Evolutionary conservation across 495 filamentous ascomycete genomes (phyloP).

Genomic region (Cairneyella variabilis): DNA sequence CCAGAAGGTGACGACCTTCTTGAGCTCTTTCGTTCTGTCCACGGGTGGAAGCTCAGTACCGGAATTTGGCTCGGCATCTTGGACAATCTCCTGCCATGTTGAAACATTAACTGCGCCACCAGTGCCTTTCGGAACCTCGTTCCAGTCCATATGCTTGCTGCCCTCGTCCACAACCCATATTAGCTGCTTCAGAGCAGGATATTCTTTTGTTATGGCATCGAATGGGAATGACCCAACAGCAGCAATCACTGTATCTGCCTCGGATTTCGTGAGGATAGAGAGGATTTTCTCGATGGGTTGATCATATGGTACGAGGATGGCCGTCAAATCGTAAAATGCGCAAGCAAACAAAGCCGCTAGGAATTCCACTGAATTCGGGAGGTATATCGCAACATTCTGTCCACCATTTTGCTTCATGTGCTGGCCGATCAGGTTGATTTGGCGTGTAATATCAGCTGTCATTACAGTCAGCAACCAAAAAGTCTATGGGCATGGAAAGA

Average conservation of each 20-base stretch:
- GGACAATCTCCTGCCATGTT: conserved; percentile 83
- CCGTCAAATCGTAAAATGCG: conserved; percentile 76
- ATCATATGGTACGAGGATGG: conserved; percentile 82
- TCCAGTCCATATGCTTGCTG: conserved; percentile 86
- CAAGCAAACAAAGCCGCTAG: conserved; percentile 60
- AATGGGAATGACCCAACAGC: conserved; percentile 86
- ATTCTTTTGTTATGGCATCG: conserved; percentile 61
- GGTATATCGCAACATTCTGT: conserved; percentile 82
- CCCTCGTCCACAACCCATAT: conserved; percentile 93
- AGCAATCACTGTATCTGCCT: conserved; percentile 78
- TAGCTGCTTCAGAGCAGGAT: conserved; percentile 68
- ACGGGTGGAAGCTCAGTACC: conserved; percentile 41
- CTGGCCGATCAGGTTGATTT: conserved; percentile 84
- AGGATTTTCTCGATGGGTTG: conserved; percentile 61
- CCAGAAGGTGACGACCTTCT: conserved; percentile 60
- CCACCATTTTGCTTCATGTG: conserved; percentile 63
- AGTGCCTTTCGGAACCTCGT: conserved; percentile 72
- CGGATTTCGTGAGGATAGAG: conserved; percentile 61
- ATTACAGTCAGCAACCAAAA: neutral
- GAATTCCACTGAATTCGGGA: conserved; percentile 91
- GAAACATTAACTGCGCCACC: conserved; percentile 68
- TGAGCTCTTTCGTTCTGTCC: conserved; percentile 42
- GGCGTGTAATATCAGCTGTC: conserved; percentile 65
- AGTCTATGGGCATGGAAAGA: neutral
- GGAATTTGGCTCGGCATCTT: conserved; percentile 49